Conservation (phyloP, 257 asterid species). For the Hygrophila difformis region DNA sequence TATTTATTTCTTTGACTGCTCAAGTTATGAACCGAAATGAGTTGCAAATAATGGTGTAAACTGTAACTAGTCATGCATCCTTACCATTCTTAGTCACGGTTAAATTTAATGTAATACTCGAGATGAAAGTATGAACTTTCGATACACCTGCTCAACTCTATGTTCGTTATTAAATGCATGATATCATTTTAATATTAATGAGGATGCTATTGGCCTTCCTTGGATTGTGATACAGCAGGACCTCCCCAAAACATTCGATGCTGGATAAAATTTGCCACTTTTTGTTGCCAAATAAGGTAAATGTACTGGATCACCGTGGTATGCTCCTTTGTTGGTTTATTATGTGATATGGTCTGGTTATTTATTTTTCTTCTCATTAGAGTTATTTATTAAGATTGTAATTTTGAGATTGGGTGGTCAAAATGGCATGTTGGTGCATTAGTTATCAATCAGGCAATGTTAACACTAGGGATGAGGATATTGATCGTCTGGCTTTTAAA, state of each 20-base stretch:
- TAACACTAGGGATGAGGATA: neutral
- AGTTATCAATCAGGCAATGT: neutral
- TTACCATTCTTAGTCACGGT: no score
- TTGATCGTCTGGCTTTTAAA: neutral
- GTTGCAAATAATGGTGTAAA: no score
- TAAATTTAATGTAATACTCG: no score
- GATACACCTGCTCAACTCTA: no score
- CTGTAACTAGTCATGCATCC: no score
- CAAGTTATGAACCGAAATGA: no score
- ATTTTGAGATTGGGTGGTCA: neutral
- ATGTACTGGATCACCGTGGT: neutral
- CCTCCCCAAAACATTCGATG: constrained; percentile 75
- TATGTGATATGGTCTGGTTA: neutral
- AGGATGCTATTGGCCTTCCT: constrained; percentile 19
- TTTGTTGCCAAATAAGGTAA: constrained; percentile 63
- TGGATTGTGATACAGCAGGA: constrained; percentile 49
- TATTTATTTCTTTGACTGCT: no score
- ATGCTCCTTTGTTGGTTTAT: constrained; percentile 4
- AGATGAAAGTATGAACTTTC: no score
- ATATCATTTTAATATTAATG: no score
- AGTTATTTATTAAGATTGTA: constrained; percentile 3
- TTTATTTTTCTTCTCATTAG: neutral
- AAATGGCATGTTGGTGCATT: neutral
- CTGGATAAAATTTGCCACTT: constrained; percentile 53
- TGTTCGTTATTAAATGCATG: no score